Evolutionary conservation across 768 basidiomycete genomes (phyloP), one percentile per base, ranked within the genome.

Genomic region (Wakefieldia striispora): DNA sequence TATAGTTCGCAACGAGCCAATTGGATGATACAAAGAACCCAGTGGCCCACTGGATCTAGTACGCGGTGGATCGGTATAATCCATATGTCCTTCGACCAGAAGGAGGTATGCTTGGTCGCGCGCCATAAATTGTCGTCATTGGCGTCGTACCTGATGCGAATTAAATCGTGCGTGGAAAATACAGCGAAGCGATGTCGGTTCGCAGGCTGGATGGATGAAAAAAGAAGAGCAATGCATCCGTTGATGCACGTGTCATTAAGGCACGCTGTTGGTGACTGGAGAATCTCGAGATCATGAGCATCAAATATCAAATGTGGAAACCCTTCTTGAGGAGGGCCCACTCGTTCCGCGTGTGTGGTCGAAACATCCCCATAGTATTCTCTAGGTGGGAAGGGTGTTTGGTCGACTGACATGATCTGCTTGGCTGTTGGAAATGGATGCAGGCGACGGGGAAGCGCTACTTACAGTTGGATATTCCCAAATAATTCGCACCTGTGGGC

Each of bases 51-150:
- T 24, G 24, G 4, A 24, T 24, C 24, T 4, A 53, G 26, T n/a
- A n/a, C n/a, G 1, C 61, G 49, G 40, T 75, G 72, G n/a, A 75
- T 69, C 0, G 71, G 74, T 8, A 75, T 36, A 6, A n/a, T n/a
- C n/a, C n/a, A n/a, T n/a, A n/a, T n/a, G n/a, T n/a, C n/a, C n/a
- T n/a, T n/a, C n/a, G n/a, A 75, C 71, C 72, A 73, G 44, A 63
- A 75, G 13, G 45, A 21, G 0, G 51, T 52, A 3, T 33, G 40
- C 1, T 26, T 19, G 0, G 53, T 47, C 1, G 38, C 26, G 3
- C 48, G 36, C 69, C 71, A 72, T 0, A 72, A 10, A 0, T 27
- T 12, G n/a, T 58, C 29, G 12, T 50, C 38, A 9, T 24, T 16
- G 24, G 24, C 24, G 6, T 47, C 29, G 9, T 35, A 29, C 10